Evolutionary conservation across 1,284 basidiomycete species (phyloP).

Genomic region (Apiotrichum akiyoshidainum): DNA sequence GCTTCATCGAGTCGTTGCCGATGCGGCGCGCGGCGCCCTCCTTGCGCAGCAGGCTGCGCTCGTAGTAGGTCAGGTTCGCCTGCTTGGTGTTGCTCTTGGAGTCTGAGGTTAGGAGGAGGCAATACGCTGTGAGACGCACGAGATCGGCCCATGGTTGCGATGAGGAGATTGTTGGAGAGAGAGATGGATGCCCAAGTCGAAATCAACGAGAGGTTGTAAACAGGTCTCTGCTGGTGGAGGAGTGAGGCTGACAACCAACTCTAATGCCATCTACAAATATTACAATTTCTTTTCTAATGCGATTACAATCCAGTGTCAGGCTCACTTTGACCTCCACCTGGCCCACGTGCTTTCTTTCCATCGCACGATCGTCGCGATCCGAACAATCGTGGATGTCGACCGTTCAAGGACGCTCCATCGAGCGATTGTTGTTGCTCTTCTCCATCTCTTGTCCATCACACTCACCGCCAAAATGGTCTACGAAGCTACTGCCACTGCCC

Average conservation of each 20-base stretch:
- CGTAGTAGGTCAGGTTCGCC: conserved; percentile 48
- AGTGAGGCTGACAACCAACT: not conserved
- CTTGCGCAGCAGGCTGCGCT: conserved; percentile 45
- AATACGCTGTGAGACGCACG: conserved; percentile 13
- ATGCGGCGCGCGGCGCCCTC: conserved; percentile 61
- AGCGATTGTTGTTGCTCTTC: not conserved
- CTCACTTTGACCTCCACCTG: no score
- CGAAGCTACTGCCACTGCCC: conserved; percentile 86
- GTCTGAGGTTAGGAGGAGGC: conserved; percentile 30
- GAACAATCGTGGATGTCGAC: no score
- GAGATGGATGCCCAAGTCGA: not conserved
- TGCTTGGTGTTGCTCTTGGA: conserved; percentile 49
- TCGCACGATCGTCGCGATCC: no score
- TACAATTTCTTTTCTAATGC: no score
- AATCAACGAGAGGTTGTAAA: no score
- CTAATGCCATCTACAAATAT: no score
- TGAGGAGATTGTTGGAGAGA: not conserved
- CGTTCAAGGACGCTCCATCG: no score
- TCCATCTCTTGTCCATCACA: not conserved
- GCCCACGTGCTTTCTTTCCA: not conserved
- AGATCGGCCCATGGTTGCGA: conserved; percentile 19
- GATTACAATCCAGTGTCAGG: no score
- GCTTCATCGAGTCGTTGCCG: conserved; percentile 84
- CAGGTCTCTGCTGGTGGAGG: not conserved
- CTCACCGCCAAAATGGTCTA: conserved; percentile 53